Evolutionary conservation across 495 filamentous ascomycete genomes (phyloP).

Genomic region (Rusavskia elegans): DNA sequence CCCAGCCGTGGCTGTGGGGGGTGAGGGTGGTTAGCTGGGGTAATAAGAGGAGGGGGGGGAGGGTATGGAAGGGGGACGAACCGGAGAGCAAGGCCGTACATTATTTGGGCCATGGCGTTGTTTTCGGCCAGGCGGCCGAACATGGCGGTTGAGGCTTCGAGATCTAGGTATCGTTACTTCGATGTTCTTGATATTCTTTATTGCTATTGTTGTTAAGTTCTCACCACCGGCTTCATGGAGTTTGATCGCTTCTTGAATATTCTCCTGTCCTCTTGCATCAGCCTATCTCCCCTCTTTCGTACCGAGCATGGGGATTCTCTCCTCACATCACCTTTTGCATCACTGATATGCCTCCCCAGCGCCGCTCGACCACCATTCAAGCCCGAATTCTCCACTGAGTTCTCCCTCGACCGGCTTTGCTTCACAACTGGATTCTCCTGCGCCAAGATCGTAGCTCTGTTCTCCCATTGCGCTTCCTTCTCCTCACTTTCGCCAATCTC

Average conservation of each 20-base stretch:
- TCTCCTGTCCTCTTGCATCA: slow-evolving; percentile 31
- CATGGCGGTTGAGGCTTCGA: slow-evolving; percentile 56
- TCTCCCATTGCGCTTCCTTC: slow-evolving; percentile 58
- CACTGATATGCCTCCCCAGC: slow-evolving; percentile 18
- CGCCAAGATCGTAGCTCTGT: slow-evolving; percentile 72
- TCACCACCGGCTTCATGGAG: slow-evolving; percentile 72
- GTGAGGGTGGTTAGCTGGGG: no score
- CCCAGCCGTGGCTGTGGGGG: slow-evolving; percentile 77
- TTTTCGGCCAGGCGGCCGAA: slow-evolving; percentile 81
- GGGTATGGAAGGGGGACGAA: slow-evolving; percentile 25
- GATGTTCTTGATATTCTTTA: slow-evolving; percentile 2
- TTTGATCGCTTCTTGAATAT: slow-evolving; percentile 91
- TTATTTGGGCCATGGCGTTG: slow-evolving; percentile 87
- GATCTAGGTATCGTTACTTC: neutral
- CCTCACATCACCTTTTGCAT: slow-evolving; percentile 29
- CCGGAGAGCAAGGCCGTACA: slow-evolving; percentile 89
- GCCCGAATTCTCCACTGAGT: neutral
- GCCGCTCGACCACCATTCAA: neutral
- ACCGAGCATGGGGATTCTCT: neutral
- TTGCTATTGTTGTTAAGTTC: no score
- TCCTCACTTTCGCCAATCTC: slow-evolving; percentile 31
- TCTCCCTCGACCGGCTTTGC: neutral
- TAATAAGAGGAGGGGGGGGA: neutral
- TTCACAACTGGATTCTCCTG: slow-evolving; percentile 34
- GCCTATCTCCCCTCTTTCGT: neutral